Evolutionary conservation across 176 grass and related monocot species (phyloP).

Genomic region (Aechmea fasciata): DNA sequence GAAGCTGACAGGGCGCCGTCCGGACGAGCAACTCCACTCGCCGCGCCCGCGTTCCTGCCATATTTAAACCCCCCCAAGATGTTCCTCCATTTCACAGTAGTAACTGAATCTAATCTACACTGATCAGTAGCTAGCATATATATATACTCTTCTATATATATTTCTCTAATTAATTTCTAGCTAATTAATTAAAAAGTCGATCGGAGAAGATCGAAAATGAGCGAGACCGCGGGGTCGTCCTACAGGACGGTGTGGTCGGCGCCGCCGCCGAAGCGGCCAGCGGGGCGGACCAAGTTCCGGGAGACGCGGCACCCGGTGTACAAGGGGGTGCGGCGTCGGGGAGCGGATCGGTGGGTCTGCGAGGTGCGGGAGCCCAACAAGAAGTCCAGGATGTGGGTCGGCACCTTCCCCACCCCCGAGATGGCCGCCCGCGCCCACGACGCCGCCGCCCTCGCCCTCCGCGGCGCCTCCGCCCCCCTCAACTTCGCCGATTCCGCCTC

Average conservation of each 20-base stretch:
- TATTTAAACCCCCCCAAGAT: too few relatives aligned
- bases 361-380: slow-evolving; percentile 54
- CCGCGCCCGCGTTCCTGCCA: too few relatives aligned
- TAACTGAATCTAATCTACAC: too few relatives aligned
- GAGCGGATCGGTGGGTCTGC: slow-evolving; percentile 54
- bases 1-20: too few relatives aligned
- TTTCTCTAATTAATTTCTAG: too few relatives aligned
- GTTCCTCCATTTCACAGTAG: too few relatives aligned
- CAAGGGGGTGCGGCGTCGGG: slow-evolving; percentile 59
- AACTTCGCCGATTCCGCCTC: slow-evolving; percentile 52
- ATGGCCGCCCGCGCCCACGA: slow-evolving; percentile 31
- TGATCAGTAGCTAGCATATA: too few relatives aligned
- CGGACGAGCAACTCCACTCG: too few relatives aligned
- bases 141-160: too few relatives aligned
- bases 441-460: slow-evolving; percentile 22
- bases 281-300: slow-evolving; percentile 74
- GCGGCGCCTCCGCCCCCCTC: slow-evolving; percentile 17
- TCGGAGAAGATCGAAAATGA: too few relatives aligned
- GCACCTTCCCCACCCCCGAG: slow-evolving; percentile 24
- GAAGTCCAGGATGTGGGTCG: slow-evolving; percentile 27
- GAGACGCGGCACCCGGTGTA: slow-evolving; percentile 81
- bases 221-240: too few relatives aligned
- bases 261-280: slow-evolving; percentile 37
- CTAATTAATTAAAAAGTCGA: too few relatives aligned
- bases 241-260: background rate